Base-by-base conservation (phyloP, 768 basidiomycete species). In the Russula abietina region DNA sequence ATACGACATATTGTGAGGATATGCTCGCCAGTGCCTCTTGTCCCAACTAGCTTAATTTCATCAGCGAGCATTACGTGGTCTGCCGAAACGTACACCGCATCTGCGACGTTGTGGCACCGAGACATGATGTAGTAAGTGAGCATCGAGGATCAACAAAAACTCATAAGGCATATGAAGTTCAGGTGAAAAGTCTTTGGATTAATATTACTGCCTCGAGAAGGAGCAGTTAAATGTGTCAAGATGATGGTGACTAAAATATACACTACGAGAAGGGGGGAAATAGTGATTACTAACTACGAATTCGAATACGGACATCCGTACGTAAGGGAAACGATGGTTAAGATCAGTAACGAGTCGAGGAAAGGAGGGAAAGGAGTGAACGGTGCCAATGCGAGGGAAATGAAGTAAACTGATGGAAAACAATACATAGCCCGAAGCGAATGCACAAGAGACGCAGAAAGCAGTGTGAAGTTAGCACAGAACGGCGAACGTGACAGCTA, bases 161-260 rank as follows among this genome's bases (percentile, higher is more conserved):
- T 17, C 39, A 39, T 39, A 39, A 1, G 17, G 19, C 10, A 24
- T 8, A 33, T 12, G 8, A 33, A 8, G 33, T 38, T 36, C 19
- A 26, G 0, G 19, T 22, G 38, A 14, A 49, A 4, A 26, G 24
- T 6, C 8, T 50, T 50, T 24, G 69, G 28, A 54, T 52, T 58
- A 26, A 46, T 30, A 58, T 48, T 58, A n/a, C 28, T 38, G 51
- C 24, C 30, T 43, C 9, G 38, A 48, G 19, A 24, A 53, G 43
- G 45, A 41, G 43, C 30, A 55, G 39, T 12, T 60, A 55, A 64
- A 64, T 60, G 53, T 6, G 30, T 54, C 62, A 64, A 55, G 58
- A 60, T 59, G 36, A 41, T 50, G 39, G 28, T 26, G 22, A 48
- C 33, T 55, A 55, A 36, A 51, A 43, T 14, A 28, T 48, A n/a